Base-by-base conservation (phyloP, 306 rosid genomes). In the Ziziphus jujuba region DNA sequence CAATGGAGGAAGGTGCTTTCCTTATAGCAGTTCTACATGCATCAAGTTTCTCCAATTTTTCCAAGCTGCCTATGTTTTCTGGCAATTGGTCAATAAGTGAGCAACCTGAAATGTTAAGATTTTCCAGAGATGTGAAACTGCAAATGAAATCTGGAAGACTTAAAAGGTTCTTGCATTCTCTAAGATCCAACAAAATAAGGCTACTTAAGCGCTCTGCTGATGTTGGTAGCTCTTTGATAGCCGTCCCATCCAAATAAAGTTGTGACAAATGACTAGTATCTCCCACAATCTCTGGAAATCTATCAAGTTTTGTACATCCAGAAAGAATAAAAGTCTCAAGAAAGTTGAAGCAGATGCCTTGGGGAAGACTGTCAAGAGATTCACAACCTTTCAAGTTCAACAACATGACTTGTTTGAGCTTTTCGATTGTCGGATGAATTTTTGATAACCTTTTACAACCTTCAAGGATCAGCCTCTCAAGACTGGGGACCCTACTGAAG, bases 331-430 rank as follows among this genome's bases (percentile, higher is more conserved):
- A 59, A 28, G 47, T n/a, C 40, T 44, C 10, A 5, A 72, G 70
- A 11, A 70, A 63, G 21, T 16, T 21, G 57, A 63, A 44, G 48
- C 24, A 7, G 24, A 66, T 59, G 0, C 25, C 13, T 0, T 31
- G 2, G 22, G 65, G 49, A 44, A 72, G 64, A 19, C 36, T 63
- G 5, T n/a, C 13, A 14, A 72, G 58, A 16, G 5, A 17, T 28
- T 63, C 52, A 60, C 77, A 63, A 51, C 59, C 56, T 63, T 66
- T 43, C 51, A 72, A 35, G 56, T 72, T 38, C 65, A 63, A 43
- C 9, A 56, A 15, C 28, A 44, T 15, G 1, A 72, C 64, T 13
- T n/a, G n/a, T 13, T 50, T 44, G 51, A 72, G 70, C n/a, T 3
- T 40, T 43, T 50, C 47, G 44, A 63, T 31, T 0, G 77, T 63